Conservation (phyloP, 1,139 yeast species). For the Suhomyces choctaworum region DNA sequence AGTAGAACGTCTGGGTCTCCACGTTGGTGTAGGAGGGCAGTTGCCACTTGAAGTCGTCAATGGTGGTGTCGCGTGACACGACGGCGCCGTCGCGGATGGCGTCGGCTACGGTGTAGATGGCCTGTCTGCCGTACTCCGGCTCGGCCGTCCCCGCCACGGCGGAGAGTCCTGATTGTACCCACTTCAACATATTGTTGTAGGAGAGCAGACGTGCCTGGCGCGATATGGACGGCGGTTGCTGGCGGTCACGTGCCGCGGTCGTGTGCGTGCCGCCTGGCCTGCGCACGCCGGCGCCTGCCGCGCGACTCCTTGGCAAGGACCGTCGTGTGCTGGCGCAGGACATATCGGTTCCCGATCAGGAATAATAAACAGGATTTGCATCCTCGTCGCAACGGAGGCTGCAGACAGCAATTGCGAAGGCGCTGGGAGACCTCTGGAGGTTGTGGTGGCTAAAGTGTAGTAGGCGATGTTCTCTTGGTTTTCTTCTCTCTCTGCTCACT, state of each 20-base stretch:
- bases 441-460: no score
- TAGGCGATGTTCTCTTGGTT: no score
- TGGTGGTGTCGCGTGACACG: slow-evolving; percentile 47
- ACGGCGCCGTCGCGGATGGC: slow-evolving; percentile 45
- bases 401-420: no score
- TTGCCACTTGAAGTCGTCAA: slow-evolving; percentile 72
- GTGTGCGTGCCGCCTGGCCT: neutral
- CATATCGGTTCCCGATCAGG: slow-evolving; percentile 9
- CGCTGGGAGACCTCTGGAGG: no score
- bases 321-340: slow-evolving; percentile 1
- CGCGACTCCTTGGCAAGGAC: no score
- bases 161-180: slow-evolving; percentile 87
- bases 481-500: neutral
- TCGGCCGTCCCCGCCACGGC: slow-evolving; percentile 96
- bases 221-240: slow-evolving; percentile 4
- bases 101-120: slow-evolving; percentile 79
- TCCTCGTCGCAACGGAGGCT: no score
- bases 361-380: slow-evolving; percentile 1
- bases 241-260: slow-evolving; percentile 3
- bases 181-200: slow-evolving; percentile 57
- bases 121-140: slow-evolving; percentile 92
- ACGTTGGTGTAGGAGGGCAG: slow-evolving; percentile 83
- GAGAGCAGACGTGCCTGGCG: neutral
- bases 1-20: slow-evolving; percentile 92
- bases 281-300: no score